Evolutionary conservation across 192 early-diverging fungal species (phyloP), one percentile per base, ranked within the genome.

Genomic region (Radiomyces spectabilis): DNA sequence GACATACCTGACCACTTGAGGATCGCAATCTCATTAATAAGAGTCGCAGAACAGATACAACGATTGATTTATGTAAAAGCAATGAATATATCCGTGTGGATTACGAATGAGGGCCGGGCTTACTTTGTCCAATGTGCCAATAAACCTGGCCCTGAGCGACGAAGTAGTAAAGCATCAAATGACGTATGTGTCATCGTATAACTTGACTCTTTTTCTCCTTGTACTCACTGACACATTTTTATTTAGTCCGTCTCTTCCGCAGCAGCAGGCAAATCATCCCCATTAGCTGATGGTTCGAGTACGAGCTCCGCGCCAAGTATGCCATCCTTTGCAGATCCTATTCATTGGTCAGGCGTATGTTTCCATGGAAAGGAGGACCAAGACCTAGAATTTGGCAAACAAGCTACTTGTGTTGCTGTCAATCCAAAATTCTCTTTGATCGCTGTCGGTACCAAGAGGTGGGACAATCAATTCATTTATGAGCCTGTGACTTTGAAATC

Each of bases 351-450:
- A 12, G 80, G 80, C 1, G 66, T 68, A 26, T 76, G 72, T 40
- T 77, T 82, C 30, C 77, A 82, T 52, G 67, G 58, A 6, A 48
- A 55, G 34, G 55, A 64, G 21, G 66, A 74, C 15, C 46, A 21
- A 48, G 53, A 37, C n/a, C 34, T 55, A 1, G 9, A 12, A 15
- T 4, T 32, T 13, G 13, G 12, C 22, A 42, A 64, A 42, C 58
- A 38, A 55, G 77, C 78, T 44, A 82, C 78, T 26, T 76, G 65
- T 32, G 63, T 85, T 41, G 78, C 85, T 9, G 75, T 88, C 25
- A 91, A 91, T 66, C 63, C 81, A 0, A 69, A 65, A 50, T 87
- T 85, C 59, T 75, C 75, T n/a, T 61, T 85, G 15, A 57, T 91
- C 51, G 86, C 86, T 10, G 71, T 91, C 12, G 88, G 88, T 32